A percentile compares a stretch with the other conserved stretches of the same genome.
Evolutionary conservation across 1,284 basidiomycete species (phyloP).

Genomic region (Boletus holoroseus): DNA sequence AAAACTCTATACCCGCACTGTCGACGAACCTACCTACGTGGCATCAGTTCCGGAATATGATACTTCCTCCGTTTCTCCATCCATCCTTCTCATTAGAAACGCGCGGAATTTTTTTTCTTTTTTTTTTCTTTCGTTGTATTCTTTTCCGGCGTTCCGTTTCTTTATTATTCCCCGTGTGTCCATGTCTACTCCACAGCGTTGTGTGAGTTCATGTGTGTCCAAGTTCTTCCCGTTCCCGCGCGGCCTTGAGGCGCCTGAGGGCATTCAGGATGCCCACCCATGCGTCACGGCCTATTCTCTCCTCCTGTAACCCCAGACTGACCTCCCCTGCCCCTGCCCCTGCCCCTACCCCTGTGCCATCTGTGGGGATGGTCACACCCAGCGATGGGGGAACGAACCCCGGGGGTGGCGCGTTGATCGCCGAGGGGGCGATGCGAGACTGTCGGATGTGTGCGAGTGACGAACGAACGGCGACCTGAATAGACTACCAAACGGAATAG

Average conservation of each 20-base stretch:
- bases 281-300: slow-evolving; percentile 66
- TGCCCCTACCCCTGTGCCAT: slow-evolving; percentile 29
- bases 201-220: slow-evolving; percentile 10
- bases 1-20: slow-evolving; percentile 21
- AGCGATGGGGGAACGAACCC: slow-evolving; percentile 69
- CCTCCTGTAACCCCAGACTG: slow-evolving; percentile 68
- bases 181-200: slow-evolving; percentile 14
- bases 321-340: slow-evolving; percentile 25
- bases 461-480: slow-evolving; percentile 69
- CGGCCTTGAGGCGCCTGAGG: slow-evolving; percentile 54
- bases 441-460: slow-evolving; percentile 74
- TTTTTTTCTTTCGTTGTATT: not conserved
- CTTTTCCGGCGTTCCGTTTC: slow-evolving; percentile 6
- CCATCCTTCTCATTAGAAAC: not conserved
- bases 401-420: slow-evolving; percentile 68
- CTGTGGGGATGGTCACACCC: slow-evolving; percentile 64
- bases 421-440: slow-evolving; percentile 75
- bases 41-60: slow-evolving; percentile 2
- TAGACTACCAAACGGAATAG: slow-evolving; percentile 42
- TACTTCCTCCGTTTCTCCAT: slow-evolving; percentile 1
- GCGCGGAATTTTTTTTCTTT: not conserved
- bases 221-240: slow-evolving; percentile 32
- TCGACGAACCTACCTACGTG: slow-evolving; percentile 9
- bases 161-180: slow-evolving; percentile 25
- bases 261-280: slow-evolving; percentile 69